Evolutionary conservation across 2,329 filamentous ascomycete species (phyloP), one percentile per base, ranked within the genome.

Genomic region (Pseudomassariella vexata): DNA sequence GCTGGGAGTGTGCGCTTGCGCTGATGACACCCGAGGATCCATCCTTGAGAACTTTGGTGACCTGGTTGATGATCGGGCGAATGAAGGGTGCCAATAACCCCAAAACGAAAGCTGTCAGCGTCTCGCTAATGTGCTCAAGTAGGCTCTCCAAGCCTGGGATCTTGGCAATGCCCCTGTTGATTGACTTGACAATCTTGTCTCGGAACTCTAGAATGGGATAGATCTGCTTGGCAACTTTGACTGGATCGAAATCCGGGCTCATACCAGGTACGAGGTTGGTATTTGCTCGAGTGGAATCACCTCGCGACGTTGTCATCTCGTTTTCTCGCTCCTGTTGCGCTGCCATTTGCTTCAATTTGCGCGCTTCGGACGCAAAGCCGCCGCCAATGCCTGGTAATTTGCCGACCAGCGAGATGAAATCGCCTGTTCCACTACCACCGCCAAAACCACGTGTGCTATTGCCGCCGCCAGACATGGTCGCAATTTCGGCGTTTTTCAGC

Each of bases 121-220:
- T 90, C 63, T 98, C 92, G 35, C 84, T 86, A 48, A 98, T 94
- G 48, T 87, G 90, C 42, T 96, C 90, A 15, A 96, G 78, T n/a
- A 95, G 67, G 39, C 81, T 72, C 60, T 95, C 87, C 4, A 98
- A 70, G 1, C 90, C 90, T 0, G 92, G 92, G 23, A 98, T 83
- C 65, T 94, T 95, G 48, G 88, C 79, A 44, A 96, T 87, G 32
- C 88, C 82, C 23, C 78, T 75, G 50, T 79, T 87, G 57, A 98
- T 88, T 24, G 81, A 76, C 46, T 86, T 86, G 30, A 95, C 89
- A 34, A 98, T 88, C 50, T 83, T 92, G 65, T 98, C 92, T 38
- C 90, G 77, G 68, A 96, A 98, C 38, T 85, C 75, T 0, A 98
- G 73, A 38, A 98, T 95, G 1, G 92, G 92, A 50, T 96, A 96